Base-by-base conservation (phyloP, 2,329 filamentous ascomycete genomes). In the Ceratocystis cubensis region DNA sequence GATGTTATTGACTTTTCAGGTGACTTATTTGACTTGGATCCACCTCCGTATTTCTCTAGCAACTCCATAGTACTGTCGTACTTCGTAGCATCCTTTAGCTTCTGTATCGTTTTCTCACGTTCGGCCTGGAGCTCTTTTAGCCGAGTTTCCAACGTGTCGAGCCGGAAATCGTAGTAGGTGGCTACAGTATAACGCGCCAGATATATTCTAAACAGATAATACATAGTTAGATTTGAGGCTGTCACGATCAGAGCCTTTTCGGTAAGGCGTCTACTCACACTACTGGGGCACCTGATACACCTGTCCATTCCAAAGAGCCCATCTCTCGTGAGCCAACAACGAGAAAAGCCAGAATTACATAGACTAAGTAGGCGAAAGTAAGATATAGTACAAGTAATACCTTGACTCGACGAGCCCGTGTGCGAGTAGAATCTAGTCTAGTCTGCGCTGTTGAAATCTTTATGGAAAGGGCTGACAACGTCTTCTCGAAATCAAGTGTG, bases 11-110 rank as follows among this genome's bases (percentile, higher is more conserved):
- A 4, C n/a, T n/a, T 30, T 6, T 17, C 33, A 37, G 28, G 72
- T 72, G 20, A 5, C 2, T 45, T 25, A 72, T 79, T 77, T 71
- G 80, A 77, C 69, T 86, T 84, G 22, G 80, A 78, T 8, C 85
- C 88, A 45, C 91, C 66, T 37, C 66, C 92, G 74, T 99, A 99
- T 72, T 97, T 99, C 72, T 97, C 90, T 10, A 99, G 83, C 68
- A 99, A 77, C 74, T 96, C 86, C 72, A 95, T 85, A 1, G 94
- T 99, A 41, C 92, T 94, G 76, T 97, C 90, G 78, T 96, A 99
- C 75, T 89, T 96, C 44, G 94, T 99, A 30, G 92, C 92, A 67
- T 88, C 86, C 77, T 99, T 99, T 69, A 99, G 84, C 76, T 92
- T 92, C 74, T 96, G 88, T 70, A 99, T 97, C 1, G 92, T 96